These are phyloP conservation scores for Emmonsiellopsis sp. DNA, from an alignment of 2,329 filamentous ascomycete genomes.

Conservation along the genomic window DNA sequence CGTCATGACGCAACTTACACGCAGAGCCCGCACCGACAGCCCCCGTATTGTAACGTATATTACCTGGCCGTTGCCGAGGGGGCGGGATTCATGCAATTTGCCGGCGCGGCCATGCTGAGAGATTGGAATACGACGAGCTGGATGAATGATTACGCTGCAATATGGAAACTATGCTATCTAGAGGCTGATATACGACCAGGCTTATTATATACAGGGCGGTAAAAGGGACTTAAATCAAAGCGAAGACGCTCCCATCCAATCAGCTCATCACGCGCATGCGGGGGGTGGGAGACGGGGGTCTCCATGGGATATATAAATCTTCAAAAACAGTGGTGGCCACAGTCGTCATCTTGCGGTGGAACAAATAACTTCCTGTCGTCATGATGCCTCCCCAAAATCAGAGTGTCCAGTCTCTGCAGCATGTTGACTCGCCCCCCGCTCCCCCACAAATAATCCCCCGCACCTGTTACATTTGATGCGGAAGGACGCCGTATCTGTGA, in stretches of 20 bases:
- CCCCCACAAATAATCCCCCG: conserved; percentile 33
- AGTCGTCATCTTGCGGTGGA: background rate
- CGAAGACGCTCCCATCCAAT: background rate
- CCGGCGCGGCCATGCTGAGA: too few species aligned
- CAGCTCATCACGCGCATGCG: background rate
- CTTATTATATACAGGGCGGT: background rate
- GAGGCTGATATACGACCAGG: too few species aligned
- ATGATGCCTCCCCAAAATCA: conserved; percentile 40
- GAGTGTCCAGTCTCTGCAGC: conserved; percentile 38
- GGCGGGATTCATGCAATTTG: too few species aligned
- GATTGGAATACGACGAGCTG: too few species aligned
- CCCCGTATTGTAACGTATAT: background rate
- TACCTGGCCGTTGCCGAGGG: background rate
- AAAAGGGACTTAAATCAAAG: background rate
- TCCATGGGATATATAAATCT: background rate
- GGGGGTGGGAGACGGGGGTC: background rate
- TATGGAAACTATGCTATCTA: too few species aligned
- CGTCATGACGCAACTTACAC: background rate
- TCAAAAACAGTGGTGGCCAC: too few species aligned
- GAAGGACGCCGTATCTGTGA: conserved; percentile 76
- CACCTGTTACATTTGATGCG: conserved; percentile 63
- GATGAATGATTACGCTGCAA: too few species aligned
- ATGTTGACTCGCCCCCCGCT: conserved; percentile 38
- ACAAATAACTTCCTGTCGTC: background rate
- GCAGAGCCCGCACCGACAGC: too few species aligned